Evolutionary conservation across 345 rosid genomes (phyloP).

Genomic region (Moricandia arvensis): DNA sequence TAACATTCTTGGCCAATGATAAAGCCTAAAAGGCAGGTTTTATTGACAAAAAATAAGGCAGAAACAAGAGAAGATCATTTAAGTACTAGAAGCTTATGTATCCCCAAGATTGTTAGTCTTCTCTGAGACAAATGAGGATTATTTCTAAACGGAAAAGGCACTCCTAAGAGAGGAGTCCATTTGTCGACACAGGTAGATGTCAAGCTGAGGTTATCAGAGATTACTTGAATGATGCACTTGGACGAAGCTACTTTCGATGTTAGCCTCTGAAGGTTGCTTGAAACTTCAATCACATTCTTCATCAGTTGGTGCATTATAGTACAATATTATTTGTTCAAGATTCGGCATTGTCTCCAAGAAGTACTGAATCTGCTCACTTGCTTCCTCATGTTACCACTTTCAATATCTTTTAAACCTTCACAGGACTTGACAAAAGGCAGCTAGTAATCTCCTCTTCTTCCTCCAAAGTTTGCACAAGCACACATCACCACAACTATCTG

Average conservation of each 20-base stretch:
- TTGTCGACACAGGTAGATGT: not conserved
- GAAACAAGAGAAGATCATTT: not conserved
- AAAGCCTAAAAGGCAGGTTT: not conserved
- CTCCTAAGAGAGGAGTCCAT: not conserved
- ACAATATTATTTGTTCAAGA: not conserved
- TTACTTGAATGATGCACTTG: not conserved
- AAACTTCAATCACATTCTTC: not conserved
- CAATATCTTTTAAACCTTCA: not conserved
- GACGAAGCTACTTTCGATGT: constrained; percentile 4
- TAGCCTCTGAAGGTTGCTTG: not conserved
- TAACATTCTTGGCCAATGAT: not conserved
- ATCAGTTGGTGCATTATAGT: not conserved
- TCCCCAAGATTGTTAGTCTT: not conserved
- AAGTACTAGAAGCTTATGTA: not conserved
- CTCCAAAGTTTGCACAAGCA: constrained; percentile 1
- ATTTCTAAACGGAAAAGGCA: not conserved
- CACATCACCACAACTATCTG: not conserved
- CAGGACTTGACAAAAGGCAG: constrained; percentile 1
- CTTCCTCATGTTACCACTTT: not conserved
- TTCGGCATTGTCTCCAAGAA: constrained; percentile 14
- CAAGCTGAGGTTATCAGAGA: not conserved
- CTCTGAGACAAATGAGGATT: not conserved
- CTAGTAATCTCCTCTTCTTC: not conserved
- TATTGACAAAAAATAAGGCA: not conserved
- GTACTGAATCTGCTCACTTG: not conserved